Evolutionary conservation across 768 basidiomycete genomes (phyloP), one percentile per base, ranked within the genome.

Genomic region (Rhodotorula paludigena): DNA sequence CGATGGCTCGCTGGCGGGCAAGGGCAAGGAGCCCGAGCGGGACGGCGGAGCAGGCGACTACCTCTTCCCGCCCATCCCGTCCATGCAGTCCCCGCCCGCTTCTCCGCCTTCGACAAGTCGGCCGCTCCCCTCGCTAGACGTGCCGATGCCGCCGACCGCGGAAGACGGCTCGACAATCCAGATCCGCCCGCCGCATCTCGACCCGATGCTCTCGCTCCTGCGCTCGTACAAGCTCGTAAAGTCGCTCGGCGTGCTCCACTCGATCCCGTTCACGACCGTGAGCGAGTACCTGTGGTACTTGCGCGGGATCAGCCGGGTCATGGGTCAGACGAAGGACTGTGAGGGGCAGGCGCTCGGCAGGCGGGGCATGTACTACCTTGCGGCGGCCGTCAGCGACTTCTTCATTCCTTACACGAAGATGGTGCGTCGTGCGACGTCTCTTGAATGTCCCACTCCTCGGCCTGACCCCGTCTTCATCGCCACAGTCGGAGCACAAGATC

Each of bases 321-420:
- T 76, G 76, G 59, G 73, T 2, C 57, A 63, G 48, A 59, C 73
- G 12, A 63, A 36, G 62, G 72, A 68, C 44, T 35, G 25, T 5
- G 28, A 69, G 44, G 68, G 67, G 0, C 35, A 60, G 9, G 63
- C 60, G 35, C 76, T 93, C 15, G 84, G 88, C 3, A 79, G 88
- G 59, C 83, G 82, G 56, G 87, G 88, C 8, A 84, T 99, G 86
- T 99, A 91, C 79, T 99, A 98, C 77, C 87, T 99, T 57, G 96
- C 96, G 32, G 93, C 94, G 0, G 96, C 96, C 9, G 96, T 98
- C 55, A 92, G 90, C 79, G 96, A 99, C 78, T 99, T 99, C 78
- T 99, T 94, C 82, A 81, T 99, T 39, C 96, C 94, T 0, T 83
- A 85, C 63, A 88, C 93, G 76, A 88, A 85, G 77, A 85, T 98